Conservation (phyloP, 2,329 filamentous ascomycete species). For the Clarireedia paspali region DNA sequence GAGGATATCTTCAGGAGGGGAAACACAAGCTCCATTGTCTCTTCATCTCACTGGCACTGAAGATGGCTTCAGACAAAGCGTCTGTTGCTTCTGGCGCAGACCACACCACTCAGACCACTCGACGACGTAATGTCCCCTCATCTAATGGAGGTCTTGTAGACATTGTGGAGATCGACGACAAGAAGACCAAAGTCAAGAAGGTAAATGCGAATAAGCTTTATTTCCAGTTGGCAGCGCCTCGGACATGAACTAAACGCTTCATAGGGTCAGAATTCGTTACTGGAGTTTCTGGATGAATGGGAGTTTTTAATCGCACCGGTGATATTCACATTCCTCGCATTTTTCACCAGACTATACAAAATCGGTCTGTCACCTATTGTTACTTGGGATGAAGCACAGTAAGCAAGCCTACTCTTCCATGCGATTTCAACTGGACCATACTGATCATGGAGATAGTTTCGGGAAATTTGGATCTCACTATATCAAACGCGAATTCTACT, state of each 20-base stretch:
- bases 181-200: slow-evolving; percentile 52
- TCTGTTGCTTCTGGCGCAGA: slow-evolving; percentile 54
- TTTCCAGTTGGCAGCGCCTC: not conserved
- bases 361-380: slow-evolving; percentile 66
- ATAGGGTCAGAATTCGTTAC: slow-evolving; percentile 45
- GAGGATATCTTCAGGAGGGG: not conserved
- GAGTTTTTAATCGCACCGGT: slow-evolving; percentile 54
- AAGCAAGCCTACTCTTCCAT: slow-evolving; percentile 32
- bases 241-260: slow-evolving; percentile 11
- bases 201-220: slow-evolving; percentile 29
- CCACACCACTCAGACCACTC: slow-evolving; percentile 43
- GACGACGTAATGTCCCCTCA: slow-evolving; percentile 46
- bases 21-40: not conserved
- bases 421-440: not conserved
- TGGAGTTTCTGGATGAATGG: slow-evolving; percentile 57
- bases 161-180: slow-evolving; percentile 43
- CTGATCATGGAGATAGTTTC: slow-evolving; percentile 47
- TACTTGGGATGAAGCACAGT: slow-evolving; percentile 72
- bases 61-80: slow-evolving; percentile 38
- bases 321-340: slow-evolving; percentile 52
- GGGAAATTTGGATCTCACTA: slow-evolving; percentile 99
- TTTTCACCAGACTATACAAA: slow-evolving; percentile 63
- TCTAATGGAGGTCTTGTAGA: slow-evolving; percentile 31
- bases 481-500: slow-evolving; percentile 98
- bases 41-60: slow-evolving; percentile 5